These are phyloP conservation scores for Gamarada debralockiae DNA, from an alignment of 495 filamentous ascomycete species.

Conservation along the genomic window DNA sequence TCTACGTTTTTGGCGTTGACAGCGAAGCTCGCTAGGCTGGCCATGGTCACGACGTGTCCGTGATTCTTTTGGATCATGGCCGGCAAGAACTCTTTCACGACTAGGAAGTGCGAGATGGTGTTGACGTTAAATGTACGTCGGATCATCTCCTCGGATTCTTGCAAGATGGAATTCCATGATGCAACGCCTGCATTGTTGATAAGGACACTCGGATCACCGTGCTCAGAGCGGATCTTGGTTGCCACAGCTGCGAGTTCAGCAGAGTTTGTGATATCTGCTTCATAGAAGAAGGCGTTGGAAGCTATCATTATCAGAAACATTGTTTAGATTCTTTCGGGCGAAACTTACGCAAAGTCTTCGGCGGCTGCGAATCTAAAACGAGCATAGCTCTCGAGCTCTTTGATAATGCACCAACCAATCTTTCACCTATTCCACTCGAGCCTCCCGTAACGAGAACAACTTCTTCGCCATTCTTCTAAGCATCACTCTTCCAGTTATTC, in stretches of 20 bases:
- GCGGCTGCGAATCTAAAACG: too few relatives aligned
- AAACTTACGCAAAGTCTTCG: conserved; percentile 35
- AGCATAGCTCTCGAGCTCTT: too few relatives aligned
- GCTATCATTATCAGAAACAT: too few relatives aligned
- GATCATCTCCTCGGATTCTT: conserved; percentile 41
- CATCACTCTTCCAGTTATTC: too few relatives aligned
- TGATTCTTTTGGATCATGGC: conserved; percentile 56
- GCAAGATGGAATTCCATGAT: conserved; percentile 41
- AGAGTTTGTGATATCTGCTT: too few relatives aligned
- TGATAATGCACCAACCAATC: too few relatives aligned
- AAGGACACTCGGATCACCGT: conserved; percentile 46
- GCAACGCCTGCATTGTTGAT: conserved; percentile 61
- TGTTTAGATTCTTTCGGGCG: background rate
- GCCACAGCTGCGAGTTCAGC: too few relatives aligned
- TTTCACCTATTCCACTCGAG: too few relatives aligned
- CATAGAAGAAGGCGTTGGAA: too few relatives aligned
- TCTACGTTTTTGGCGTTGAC: conserved; percentile 45
- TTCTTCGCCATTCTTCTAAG: too few relatives aligned
- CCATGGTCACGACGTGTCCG: conserved; percentile 55
- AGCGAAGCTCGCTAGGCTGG: conserved; percentile 52
- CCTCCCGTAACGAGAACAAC: too few relatives aligned
- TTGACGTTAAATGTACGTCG: conserved; percentile 55
- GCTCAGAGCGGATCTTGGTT: too few relatives aligned
- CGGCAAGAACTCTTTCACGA: conserved; percentile 57
- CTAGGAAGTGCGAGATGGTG: conserved; percentile 54